These are phyloP conservation scores for Phytophthora agathidicida DNA, from an alignment of 352 stramenopile genomes.

Conservation along the genomic window DNA sequence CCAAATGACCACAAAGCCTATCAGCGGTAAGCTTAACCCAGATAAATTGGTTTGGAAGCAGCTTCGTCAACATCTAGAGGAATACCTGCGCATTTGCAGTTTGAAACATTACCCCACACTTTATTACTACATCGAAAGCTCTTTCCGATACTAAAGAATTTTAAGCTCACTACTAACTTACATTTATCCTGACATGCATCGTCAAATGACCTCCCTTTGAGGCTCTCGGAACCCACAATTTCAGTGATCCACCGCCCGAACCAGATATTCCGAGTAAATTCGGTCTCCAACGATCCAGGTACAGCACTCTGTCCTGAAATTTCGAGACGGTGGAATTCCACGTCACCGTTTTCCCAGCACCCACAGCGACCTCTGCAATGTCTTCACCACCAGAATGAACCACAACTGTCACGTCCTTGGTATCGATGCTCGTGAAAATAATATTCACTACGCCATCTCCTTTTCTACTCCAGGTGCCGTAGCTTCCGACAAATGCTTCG, in stretches of 20 bases:
- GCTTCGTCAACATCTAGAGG: too few relatives aligned
- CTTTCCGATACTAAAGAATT: neutral
- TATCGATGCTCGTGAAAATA: slow-evolving; percentile 24
- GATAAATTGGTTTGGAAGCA: too few relatives aligned
- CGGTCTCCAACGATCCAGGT: slow-evolving; percentile 21
- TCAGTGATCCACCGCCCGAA: slow-evolving; percentile 17
- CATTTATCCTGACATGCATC: slow-evolving; percentile 19
- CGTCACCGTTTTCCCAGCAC: slow-evolving; percentile 1
- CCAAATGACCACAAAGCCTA: too few relatives aligned
- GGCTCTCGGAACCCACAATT: slow-evolving; percentile 11
- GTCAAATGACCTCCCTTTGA: slow-evolving; percentile 12
- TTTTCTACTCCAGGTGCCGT: slow-evolving; percentile 27
- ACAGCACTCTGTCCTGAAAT: slow-evolving; percentile 21
- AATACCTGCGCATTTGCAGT: too few relatives aligned
- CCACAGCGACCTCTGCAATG: slow-evolving; percentile 11
- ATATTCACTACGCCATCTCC: slow-evolving; percentile 29
- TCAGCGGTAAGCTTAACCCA: too few relatives aligned
- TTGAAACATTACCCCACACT: too few relatives aligned
- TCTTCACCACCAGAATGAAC: slow-evolving; percentile 17
- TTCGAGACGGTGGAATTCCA: slow-evolving; percentile 13
- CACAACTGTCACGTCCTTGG: slow-evolving; percentile 17
- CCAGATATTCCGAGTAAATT: slow-evolving; percentile 2
- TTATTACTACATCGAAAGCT: too few relatives aligned
- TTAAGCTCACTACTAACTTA: neutral
- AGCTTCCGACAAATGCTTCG: slow-evolving; percentile 33